Percentiles rank a stretch among this genome's conserved stretches.
These are phyloP conservation scores for Beta lomatogona DNA, from an alignment of 179 eudicot genomes.

Conservation along the genomic window DNA sequence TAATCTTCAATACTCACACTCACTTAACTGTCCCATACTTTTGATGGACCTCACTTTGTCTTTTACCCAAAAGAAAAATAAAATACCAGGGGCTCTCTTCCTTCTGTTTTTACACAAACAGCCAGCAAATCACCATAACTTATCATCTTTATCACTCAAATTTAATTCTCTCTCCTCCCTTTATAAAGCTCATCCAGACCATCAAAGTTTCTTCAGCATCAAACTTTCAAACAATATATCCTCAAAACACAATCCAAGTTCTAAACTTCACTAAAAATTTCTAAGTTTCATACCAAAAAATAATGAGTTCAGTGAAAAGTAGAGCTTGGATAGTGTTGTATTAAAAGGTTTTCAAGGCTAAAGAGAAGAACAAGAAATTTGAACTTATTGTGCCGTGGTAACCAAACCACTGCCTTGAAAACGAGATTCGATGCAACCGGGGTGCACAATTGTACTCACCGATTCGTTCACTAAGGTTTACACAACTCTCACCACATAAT, in stretches of 20 bases:
- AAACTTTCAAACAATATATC: neutral
- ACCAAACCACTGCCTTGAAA: no score
- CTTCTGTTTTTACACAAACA: neutral
- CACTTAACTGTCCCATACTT: neutral
- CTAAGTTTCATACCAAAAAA: neutral
- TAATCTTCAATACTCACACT: neutral
- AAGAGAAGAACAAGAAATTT: no score
- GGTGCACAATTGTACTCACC: no score
- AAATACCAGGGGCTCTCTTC: neutral
- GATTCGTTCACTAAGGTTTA: no score
- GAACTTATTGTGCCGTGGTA: no score
- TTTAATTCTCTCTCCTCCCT: neutral
- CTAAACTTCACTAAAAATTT: neutral
- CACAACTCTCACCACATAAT: no score
- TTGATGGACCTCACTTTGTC: neutral
- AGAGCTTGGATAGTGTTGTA: conserved; percentile 15
- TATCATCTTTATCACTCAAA: neutral
- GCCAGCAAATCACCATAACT: neutral
- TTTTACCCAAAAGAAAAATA: neutral
- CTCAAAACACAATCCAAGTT: neutral
- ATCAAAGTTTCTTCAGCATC: neutral
- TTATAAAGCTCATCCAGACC: neutral
- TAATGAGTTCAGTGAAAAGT: neutral
- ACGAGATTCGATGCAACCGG: no score
- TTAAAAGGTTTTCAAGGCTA: no score